Evolutionary conservation across 2,329 filamentous ascomycete genomes (phyloP), one percentile per base, ranked within the genome.

Genomic region (Neurospora crassa): DNA sequence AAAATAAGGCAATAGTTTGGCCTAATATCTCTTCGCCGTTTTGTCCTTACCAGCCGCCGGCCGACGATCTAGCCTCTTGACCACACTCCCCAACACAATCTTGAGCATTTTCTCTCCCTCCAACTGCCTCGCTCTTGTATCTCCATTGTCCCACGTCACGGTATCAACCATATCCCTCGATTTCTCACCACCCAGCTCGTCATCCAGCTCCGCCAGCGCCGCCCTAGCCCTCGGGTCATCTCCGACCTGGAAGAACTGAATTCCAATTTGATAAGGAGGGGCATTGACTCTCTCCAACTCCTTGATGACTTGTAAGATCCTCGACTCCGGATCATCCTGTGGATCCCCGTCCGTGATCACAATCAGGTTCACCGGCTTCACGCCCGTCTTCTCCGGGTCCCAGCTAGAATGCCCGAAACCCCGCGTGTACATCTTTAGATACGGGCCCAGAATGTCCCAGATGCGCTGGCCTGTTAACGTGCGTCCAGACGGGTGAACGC

Each of bases 231-330:
- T 83, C 0, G 82, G 78, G 75, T 97, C 92, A 68, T 87, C 85
- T 71, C 96, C 95, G 67, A 98, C 92, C 81, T 97, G 95, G 84
- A 98, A 97, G 83, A 98, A 98, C 80, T 98, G 95, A 71, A 98
- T 89, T 42, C 95, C 95, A 10, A 97, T 84, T 82, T 98, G 96
- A 84, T 92, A 92, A 0, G 90, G 86, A 4, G 91, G 89, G 0
- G 93, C 93, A 10, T 90, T 85, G 8, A 91, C 79, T 69, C 81
- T 81, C 77, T 96, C 91, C 41, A 98, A 87, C 77, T 88, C 89
- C 79, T 85, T 86, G 0, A 94, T 95, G 0, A 88, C 84, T 3
- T 81, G 79, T 53, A 92, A 83, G 68, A 98, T 89, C 37, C 90
- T 84, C 8, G 84, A 84, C 79, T 94, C 91, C 0, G 91, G 89